These are phyloP conservation scores for Phytopythium vexans DNA, from an alignment of 352 stramenopile genomes.

Conservation along the genomic window DNA sequence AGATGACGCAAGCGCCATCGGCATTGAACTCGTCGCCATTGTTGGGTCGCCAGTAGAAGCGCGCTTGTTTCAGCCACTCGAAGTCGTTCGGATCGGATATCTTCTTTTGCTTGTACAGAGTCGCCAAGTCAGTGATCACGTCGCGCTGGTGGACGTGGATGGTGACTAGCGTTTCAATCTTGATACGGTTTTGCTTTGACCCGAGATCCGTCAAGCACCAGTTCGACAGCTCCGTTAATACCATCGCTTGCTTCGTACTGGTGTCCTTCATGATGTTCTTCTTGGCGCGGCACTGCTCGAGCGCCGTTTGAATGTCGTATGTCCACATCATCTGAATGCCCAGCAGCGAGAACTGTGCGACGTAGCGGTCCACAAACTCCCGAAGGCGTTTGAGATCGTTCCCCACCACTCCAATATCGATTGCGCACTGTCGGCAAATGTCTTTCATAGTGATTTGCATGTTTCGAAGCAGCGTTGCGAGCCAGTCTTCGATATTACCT, in stretches of 20 bases:
- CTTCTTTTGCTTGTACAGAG: constrained; percentile 95
- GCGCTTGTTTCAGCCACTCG: constrained; percentile 99
- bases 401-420: constrained; percentile 90
- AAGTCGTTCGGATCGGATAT: constrained; percentile 98
- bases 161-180: constrained; percentile 97
- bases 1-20: constrained; percentile 95
- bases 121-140: constrained; percentile 94
- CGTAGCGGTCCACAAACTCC: constrained; percentile 94
- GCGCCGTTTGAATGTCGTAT: constrained; percentile 92
- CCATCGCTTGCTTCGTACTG: constrained; percentile 91
- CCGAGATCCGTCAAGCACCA: constrained; percentile 97
- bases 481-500: constrained; percentile 99
- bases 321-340: constrained; percentile 98
- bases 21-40: constrained; percentile 92
- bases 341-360: constrained; percentile 94
- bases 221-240: constrained; percentile 93
- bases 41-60: constrained; percentile 97
- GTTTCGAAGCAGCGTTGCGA: constrained; percentile 91
- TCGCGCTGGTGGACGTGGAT: constrained; percentile 98
- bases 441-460: constrained; percentile 99
- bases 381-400: constrained; percentile 91
- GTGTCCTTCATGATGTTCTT: constrained; percentile 98
- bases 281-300: constrained; percentile 94
- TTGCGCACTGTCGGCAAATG: constrained; percentile 91
- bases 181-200: constrained; percentile 96